Evolutionary conservation across 352 stramenopile genomes (phyloP).

Genomic region (Pythium apleroticum): DNA sequence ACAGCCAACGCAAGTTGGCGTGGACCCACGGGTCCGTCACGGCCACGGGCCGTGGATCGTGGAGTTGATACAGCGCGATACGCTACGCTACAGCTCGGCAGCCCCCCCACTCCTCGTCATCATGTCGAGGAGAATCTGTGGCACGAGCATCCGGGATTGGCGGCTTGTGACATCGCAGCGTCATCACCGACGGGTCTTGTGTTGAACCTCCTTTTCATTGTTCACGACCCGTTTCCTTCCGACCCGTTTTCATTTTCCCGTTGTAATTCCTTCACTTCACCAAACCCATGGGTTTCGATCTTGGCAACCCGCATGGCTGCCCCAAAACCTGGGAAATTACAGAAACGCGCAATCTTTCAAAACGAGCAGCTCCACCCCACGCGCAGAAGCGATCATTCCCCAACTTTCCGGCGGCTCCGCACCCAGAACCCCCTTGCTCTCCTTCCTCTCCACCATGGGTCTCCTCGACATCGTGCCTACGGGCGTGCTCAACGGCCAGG

Average conservation of each 20-base stretch:
- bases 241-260: not conserved
- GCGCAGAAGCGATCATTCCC: constrained; percentile 25
- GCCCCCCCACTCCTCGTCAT: not conserved
- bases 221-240: constrained; percentile 1
- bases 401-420: constrained; percentile 22
- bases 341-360: constrained; percentile 29
- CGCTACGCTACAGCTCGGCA: not conserved
- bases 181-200: constrained; percentile 24
- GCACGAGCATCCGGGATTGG: constrained; percentile 17
- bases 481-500: constrained; percentile 86
- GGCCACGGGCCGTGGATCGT: not conserved
- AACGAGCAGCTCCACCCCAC: not conserved
- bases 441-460: constrained; percentile 52
- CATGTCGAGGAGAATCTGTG: constrained; percentile 1
- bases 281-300: constrained; percentile 6
- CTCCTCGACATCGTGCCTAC: constrained; percentile 82
- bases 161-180: constrained; percentile 23
- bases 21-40: not conserved
- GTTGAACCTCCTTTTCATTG: constrained; percentile 15
- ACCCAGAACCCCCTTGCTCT: constrained; percentile 11
- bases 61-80: not conserved
- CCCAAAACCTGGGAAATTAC: constrained; percentile 23
- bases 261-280: not conserved
- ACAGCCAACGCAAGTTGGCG: not conserved
- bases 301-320: not conserved